Percentiles rank a stretch among this genome's conserved stretches.
These are phyloP conservation scores for Fagopyrum tataricum DNA, from an alignment of 148 eudicot species.

Conservation along the genomic window DNA sequence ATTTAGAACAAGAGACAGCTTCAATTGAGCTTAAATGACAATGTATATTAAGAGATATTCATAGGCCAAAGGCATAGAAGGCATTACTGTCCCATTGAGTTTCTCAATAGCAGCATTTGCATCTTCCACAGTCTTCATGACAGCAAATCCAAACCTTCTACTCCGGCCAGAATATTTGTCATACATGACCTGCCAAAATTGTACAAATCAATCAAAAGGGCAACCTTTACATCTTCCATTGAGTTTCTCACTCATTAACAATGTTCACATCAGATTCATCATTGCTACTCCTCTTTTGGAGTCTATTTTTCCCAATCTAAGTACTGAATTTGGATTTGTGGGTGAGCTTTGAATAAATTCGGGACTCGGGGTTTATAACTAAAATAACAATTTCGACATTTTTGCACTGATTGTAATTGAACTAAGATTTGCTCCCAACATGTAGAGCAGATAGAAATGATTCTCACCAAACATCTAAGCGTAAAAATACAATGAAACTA, in stretches of 20 bases:
- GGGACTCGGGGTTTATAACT: not conserved
- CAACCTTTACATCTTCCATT: no score
- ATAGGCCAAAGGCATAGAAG: not conserved
- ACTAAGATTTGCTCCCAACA: not conserved
- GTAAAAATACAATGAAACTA: not conserved
- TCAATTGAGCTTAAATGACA: conserved; percentile 1
- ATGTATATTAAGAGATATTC: not conserved
- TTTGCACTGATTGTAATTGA: no score
- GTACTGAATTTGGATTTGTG: not conserved
- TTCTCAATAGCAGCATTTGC: conserved; percentile 81
- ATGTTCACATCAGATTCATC: not conserved
- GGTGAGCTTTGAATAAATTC: not conserved
- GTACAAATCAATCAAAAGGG: not conserved
- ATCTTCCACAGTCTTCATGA: conserved; percentile 92
- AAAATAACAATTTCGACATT: no score
- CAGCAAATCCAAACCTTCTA: conserved; percentile 81
- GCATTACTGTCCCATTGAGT: conserved; percentile 64
- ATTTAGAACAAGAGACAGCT: not conserved
- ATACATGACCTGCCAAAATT: conserved; percentile 60
- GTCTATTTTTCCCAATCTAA: not conserved
- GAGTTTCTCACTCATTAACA: not conserved
- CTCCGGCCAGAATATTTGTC: conserved; percentile 82
- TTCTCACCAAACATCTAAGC: not conserved
- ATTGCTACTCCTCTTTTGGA: not conserved
- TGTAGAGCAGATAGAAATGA: not conserved